Conservation (phyloP, 306 rosid genomes). For the Oemleria cerasiformis region DNA sequence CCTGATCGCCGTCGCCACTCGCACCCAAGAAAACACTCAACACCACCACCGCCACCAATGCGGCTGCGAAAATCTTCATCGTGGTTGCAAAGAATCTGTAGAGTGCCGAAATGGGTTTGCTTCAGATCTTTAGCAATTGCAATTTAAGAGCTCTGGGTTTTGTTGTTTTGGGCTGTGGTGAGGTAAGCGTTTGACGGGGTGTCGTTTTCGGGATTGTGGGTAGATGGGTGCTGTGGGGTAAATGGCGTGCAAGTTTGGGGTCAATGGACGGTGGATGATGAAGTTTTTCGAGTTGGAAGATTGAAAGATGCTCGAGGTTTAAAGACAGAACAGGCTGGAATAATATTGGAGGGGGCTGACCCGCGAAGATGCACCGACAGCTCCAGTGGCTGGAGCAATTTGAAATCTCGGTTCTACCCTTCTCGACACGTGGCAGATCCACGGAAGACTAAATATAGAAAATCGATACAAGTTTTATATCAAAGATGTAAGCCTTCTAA, state of each 20-base stretch:
- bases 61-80: slow-evolving; percentile 2
- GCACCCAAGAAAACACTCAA: slow-evolving; percentile 22
- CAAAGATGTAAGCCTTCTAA: too few relatives aligned
- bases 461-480: too few relatives aligned
- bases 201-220: slow-evolving; percentile 27
- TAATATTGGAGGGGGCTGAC: neutral
- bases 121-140: slow-evolving; percentile 16
- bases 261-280: slow-evolving; percentile 14
- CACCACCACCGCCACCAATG: slow-evolving; percentile 10
- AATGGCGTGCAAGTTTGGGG: slow-evolving; percentile 13
- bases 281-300: neutral
- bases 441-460: too few relatives aligned
- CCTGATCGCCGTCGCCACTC: slow-evolving; percentile 27
- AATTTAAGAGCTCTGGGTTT: neutral
- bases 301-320: slow-evolving; percentile 17
- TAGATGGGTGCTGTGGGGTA: neutral
- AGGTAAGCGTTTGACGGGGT: slow-evolving; percentile 17
- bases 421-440: too few relatives aligned
- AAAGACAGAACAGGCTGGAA: slow-evolving; percentile 42
- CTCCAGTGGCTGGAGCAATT: neutral
- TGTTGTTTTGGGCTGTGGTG: neutral
- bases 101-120: neutral
- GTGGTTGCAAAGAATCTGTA: neutral
- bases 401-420: too few relatives aligned
- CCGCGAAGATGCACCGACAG: slow-evolving; percentile 35